Percentiles rank a stretch among this genome's conserved stretches.
Evolutionary conservation across 1,139 yeast genomes (phyloP).

Genomic region (Yamadazyma buinensis): DNA sequence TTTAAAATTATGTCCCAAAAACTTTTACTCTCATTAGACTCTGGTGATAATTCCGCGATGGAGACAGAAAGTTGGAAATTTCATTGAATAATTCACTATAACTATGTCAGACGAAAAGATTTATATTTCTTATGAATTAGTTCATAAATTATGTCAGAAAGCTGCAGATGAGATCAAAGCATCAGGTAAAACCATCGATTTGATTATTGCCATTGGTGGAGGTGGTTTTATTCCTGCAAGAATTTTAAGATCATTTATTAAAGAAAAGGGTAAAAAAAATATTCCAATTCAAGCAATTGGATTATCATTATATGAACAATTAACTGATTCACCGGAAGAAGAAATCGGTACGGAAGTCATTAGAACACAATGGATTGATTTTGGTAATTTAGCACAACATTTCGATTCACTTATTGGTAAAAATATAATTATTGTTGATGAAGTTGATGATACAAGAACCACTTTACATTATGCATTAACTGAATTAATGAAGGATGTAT

Average conservation of each 20-base stretch:
- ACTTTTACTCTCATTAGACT: neutral
- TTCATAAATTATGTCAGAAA: slow-evolving; percentile 58
- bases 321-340: slow-evolving; percentile 43
- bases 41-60: too few species aligned
- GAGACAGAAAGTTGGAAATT: too few species aligned
- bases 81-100: neutral
- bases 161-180: slow-evolving; percentile 43
- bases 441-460: slow-evolving; percentile 67
- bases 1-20: neutral
- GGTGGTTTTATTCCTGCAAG: slow-evolving; percentile 70
- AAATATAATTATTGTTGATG: slow-evolving; percentile 62
- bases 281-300: slow-evolving; percentile 66
- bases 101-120: slow-evolving; percentile 29
- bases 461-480: slow-evolving; percentile 59
- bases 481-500: slow-evolving; percentile 56
- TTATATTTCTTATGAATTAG: slow-evolving; percentile 59
- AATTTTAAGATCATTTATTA: slow-evolving; percentile 57
- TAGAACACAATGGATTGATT: slow-evolving; percentile 67
- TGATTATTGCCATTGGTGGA: slow-evolving; percentile 65
- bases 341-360: slow-evolving; percentile 56
- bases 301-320: slow-evolving; percentile 56
- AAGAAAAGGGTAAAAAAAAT: slow-evolving; percentile 51
- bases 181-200: slow-evolving; percentile 47
- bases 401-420: slow-evolving; percentile 56
- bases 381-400: slow-evolving; percentile 50